Evolutionary conservation across 495 filamentous ascomycete genomes (phyloP), one percentile per base, ranked within the genome.

Genomic region (Thermothielavioides terrestris): DNA sequence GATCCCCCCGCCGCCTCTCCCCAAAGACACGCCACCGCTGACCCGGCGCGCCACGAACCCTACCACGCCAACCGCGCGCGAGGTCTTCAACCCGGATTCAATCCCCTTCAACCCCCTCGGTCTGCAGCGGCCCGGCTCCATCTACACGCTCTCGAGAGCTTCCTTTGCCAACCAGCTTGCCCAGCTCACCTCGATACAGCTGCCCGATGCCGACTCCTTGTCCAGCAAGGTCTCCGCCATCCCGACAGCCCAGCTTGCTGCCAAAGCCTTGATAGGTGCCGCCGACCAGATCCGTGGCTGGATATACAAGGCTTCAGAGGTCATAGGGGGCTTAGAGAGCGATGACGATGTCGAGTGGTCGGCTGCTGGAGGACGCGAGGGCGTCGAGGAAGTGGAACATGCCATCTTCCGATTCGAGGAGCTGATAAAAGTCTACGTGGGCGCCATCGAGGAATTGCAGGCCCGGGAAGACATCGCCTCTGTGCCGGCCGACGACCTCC

Each of bases 271-370:
- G 47, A 81, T 83, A 50, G 79, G 80, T 42, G 85, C 90, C 9
- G 88, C 91, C 20, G 85, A 90, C 45, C 88, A 95, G 65, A 97
- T 98, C 42, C 79, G 83, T 38, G 81, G 81, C 47, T 97, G 92
- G 92, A 90, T 96, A 50, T 76, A 77, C 53, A 94, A 94, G 62
- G 89, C 92, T 1, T 83, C 80, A 0, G 87, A 92, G 50, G 88
- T 95, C 9, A 77, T 98, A 22, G 78, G 72, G 46, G 87, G 88
- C 0, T 68, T 97, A 20, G 87, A 95, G 63, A 84, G 88, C 12
- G 90, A 96, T 53, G 92, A 98, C 67, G 91, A 98, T 57, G 87
- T 96, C 18, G 89, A 95, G 60, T 98, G 92, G 92, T 89, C 92
- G 12, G 91, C 91, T 12, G 89, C 89, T 12, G 92, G 85, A 41